Base-by-base conservation (phyloP, 257 asterid species). In the Solanum piurae region DNA sequence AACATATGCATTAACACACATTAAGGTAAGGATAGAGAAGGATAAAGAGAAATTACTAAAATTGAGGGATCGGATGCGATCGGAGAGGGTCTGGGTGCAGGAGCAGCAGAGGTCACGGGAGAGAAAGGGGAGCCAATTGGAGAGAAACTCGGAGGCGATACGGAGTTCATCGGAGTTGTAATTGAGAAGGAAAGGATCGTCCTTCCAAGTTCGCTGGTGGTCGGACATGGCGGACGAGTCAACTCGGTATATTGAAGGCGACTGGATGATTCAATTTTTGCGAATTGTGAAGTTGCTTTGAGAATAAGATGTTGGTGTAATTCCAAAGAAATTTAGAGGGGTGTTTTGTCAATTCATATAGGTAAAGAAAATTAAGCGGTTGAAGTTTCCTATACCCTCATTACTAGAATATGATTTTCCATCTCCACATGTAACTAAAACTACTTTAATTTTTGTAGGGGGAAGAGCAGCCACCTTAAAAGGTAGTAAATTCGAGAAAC, bases 111-210 rank as follows among this genome's bases (percentile, higher is more conserved):
- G 98, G 72, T 95, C 99, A 84, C 92, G 93, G 87, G 98, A 90
- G 75, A 97, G 94, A 76, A 93, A 96, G 3, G 99, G 98, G 37
- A 93, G 85, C 99, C 99, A 97, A 91, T 92, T 96, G 88, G 98
- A 93, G n/a, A 97, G 88, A 83, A 96, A 97, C 88, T 94, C 98
- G 21, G 95, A 94, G 85, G 99, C 99, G 89, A 92, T 93, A 83
- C 90, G 89, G 64, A 94, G 94, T 34, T 97, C 99, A 12, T 85
- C 69, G 55, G 91, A 90, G 88, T 87, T 87, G 91, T 88, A 96
- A n/a, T 91, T 92, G 21, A 84, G 93, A 83, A 96, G 89, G 87
- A 97, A 94, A 3, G 94, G 90, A 72, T 95, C 95, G 42, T 75
- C 88, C 82, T 64, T 79, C 37, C 46, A 73, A 74, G 68, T 31